Evolutionary conservation across 2,329 filamentous ascomycete species (phyloP).

Genomic region (Aspergillus awamori): DNA sequence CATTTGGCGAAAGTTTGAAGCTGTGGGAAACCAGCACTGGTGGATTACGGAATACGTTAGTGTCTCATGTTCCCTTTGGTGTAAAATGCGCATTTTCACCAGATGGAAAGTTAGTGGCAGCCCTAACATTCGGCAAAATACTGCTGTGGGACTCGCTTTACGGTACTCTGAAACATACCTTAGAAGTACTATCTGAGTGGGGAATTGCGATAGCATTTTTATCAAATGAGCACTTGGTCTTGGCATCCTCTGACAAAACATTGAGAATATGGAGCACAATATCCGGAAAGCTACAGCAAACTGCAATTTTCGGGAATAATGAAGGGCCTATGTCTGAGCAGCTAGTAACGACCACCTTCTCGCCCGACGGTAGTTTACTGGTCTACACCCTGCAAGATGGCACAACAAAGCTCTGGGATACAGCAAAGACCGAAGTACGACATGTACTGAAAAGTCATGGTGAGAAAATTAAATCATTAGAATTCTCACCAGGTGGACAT

Average conservation of each 20-base stretch:
- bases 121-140: not conserved
- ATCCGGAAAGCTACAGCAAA: no score
- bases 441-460: not conserved
- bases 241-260: not conserved
- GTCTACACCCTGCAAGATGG: no score
- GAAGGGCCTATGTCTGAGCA: no score
- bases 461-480: not conserved
- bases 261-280: no score
- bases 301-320: no score
- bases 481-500: not conserved
- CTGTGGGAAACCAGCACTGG: not conserved
- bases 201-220: not conserved
- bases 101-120: not conserved
- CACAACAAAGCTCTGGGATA: no score
- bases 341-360: no score
- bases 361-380: no score
- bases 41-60: not conserved
- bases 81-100: not conserved
- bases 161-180: not conserved
- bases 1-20: not conserved
- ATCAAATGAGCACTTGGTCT: not conserved
- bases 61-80: not conserved
- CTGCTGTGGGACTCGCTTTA: not conserved
- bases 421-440: not conserved
- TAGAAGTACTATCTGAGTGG: accelerated